These are phyloP conservation scores for Mangifera indica DNA, from an alignment of 345 rosid species.

Conservation along the genomic window DNA sequence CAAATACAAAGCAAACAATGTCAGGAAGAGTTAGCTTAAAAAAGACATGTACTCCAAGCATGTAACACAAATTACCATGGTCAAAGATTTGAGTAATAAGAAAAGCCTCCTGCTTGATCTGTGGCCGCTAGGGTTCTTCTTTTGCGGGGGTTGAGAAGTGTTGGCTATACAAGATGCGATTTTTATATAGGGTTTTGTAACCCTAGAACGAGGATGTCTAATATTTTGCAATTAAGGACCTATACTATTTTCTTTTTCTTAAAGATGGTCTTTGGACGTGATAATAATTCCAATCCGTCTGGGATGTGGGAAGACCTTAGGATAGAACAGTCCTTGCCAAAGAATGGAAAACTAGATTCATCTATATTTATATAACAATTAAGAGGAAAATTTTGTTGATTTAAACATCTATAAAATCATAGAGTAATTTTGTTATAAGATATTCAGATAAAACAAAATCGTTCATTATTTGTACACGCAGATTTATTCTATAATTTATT, in stretches of 20 bases:
- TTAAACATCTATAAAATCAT: too few species aligned
- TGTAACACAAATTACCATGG: constrained; percentile 29
- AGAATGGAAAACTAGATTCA: too few species aligned
- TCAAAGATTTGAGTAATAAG: constrained; percentile 1
- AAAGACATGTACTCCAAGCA: background rate
- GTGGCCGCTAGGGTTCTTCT: constrained; percentile 37
- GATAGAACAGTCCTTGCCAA: too few species aligned
- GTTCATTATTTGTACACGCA: too few species aligned
- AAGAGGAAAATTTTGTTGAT: too few species aligned
- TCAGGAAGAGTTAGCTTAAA: background rate
- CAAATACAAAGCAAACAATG: background rate
- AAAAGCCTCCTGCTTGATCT: constrained; percentile 4
- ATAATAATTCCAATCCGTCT: background rate
- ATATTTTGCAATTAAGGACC: constrained; percentile 10
- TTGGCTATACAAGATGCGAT: background rate
- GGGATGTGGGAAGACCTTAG: too few species aligned
- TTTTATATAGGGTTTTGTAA: background rate
- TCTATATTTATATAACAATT: too few species aligned
- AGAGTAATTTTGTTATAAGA: too few species aligned
- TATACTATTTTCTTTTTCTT: background rate
- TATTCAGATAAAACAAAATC: too few species aligned
- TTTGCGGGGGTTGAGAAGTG: too few species aligned
- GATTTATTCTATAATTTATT: too few species aligned
- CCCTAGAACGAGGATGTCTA: constrained; percentile 14
- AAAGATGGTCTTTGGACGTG: background rate